Evolutionary conservation across 805 yeast genomes (phyloP).

Genomic region (Hanseniaspora mollemarum): DNA sequence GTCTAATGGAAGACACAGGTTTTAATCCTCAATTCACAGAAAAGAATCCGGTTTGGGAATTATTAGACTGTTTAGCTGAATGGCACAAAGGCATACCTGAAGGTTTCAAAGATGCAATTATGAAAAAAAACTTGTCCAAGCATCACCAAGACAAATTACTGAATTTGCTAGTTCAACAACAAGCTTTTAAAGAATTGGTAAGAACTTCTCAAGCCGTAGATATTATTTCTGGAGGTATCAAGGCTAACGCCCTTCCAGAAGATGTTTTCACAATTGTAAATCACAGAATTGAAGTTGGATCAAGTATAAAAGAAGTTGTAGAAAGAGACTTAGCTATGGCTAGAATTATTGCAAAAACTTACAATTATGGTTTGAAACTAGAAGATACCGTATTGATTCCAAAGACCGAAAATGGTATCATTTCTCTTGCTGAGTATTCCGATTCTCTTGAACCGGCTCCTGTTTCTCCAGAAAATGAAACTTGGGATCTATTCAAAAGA

Average conservation of each 20-base stretch:
- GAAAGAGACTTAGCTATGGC: conserved; percentile 33
- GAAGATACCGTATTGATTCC: conserved; percentile 22
- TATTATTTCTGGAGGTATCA: conserved; percentile 58
- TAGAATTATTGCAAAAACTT: conserved; percentile 36
- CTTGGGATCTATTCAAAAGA: conserved; percentile 39
- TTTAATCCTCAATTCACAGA: conserved; percentile 34
- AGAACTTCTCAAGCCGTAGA: conserved; percentile 61
- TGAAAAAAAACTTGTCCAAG: conserved; percentile 31
- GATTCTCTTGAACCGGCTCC: conserved; percentile 33
- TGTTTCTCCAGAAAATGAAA: conserved; percentile 30
- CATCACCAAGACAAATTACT: conserved; percentile 31
- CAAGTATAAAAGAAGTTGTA: conserved; percentile 35
- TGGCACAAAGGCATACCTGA: conserved; percentile 28
- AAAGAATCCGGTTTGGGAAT: conserved; percentile 49
- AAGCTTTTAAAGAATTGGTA: conserved; percentile 32
- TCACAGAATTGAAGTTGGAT: conserved; percentile 53
- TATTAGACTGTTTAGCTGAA: conserved; percentile 52
- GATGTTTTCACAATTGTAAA: conserved; percentile 43
- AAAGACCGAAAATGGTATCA: conserved; percentile 26
- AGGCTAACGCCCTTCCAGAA: conserved; percentile 70
- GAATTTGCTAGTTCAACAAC: conserved; percentile 19
- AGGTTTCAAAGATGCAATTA: conserved; percentile 23
- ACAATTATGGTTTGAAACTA: conserved; percentile 37
- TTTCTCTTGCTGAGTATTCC: conserved; percentile 21
- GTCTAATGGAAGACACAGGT: conserved; percentile 46